Evolutionary conservation across 495 filamentous ascomycete genomes (phyloP).

Genomic region (Ramalina peruviana): DNA sequence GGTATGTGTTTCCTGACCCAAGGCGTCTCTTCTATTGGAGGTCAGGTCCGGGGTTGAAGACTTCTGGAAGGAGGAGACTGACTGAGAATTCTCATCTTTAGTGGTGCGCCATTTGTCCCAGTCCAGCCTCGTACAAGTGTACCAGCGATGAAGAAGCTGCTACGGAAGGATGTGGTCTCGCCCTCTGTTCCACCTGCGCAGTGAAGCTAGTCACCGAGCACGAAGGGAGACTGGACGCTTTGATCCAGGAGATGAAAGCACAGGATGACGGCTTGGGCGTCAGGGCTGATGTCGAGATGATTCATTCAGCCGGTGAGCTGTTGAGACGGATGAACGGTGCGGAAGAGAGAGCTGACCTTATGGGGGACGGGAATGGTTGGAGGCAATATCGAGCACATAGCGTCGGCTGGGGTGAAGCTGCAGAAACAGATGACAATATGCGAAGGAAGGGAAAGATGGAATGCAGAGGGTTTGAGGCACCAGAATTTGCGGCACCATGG

Average conservation of each 20-base stretch:
- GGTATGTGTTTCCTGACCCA: no score
- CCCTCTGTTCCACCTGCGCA: conserved; percentile 26
- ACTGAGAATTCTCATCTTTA: no score
- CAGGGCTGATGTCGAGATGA: conserved; percentile 27
- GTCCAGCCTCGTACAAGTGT: conserved; percentile 21
- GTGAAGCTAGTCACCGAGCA: conserved; percentile 13
- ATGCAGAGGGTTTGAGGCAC: no score
- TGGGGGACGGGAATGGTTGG: no score
- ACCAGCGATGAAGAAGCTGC: conserved; percentile 5
- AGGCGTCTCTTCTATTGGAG: no score
- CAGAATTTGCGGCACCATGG: no score
- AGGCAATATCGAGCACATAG: no score
- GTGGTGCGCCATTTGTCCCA: conserved; percentile 31
- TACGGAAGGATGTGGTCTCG: conserved; percentile 25
- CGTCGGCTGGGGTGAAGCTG: no score
- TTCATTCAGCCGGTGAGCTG: conserved; percentile 11
- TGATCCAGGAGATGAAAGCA: conserved; percentile 15
- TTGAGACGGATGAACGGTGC: conserved; percentile 6
- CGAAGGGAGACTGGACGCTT: conserved; percentile 18
- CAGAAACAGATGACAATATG: no score
- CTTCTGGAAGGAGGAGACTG: no score
- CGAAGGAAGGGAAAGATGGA: no score
- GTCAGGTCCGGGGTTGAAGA: no score
- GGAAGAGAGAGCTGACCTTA: not conserved
- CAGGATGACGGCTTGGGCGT: conserved; percentile 16